Base-by-base conservation (phyloP, 2,329 filamentous ascomycete species). In the Sclerotinia spermophila region DNA sequence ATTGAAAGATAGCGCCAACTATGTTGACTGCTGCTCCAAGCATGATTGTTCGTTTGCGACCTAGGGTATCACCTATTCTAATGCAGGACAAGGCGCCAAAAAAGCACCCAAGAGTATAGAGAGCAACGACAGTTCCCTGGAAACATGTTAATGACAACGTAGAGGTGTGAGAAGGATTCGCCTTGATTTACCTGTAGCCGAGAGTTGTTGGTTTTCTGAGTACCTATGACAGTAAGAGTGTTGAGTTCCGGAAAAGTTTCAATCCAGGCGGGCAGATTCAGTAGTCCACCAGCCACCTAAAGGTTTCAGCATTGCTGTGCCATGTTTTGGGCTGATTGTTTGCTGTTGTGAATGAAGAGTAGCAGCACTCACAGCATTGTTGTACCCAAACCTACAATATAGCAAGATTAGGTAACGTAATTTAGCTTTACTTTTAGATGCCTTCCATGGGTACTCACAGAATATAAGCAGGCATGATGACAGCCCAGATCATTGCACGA, bases 401-500 rank as follows among this genome's bases (percentile, higher is more conserved):
- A 64, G 27, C 11, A 35, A 27, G 24, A 19, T 55, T 27, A 65
- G 30, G 35, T 35, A 66, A 55, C 6, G 17, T 13, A 30, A 3
- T 55, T 30, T 21, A 27, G n/a, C 13, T 56, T 38, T n/a, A n/a
- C 15, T 53, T 51, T 3, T 53, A 17, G n/a, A 53, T 27, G 27
- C 5, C 45, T 15, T 44, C 80, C 27, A 17, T 24, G 13, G 15
- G 86, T 45, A 86, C 72, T 77, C 70, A 88, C 73, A 92, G 82
- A 78, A 92, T 92, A 80, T 92, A 90, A 69, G 91, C 91, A 76
- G 92, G 86, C 30, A 89, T 81, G 73, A 88, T 88, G 75, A 93
- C 87, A 69, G 90, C 90, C 80, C 87, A 85, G 33, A 69, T 65
- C 68, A 69, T 69, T 35, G 44, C 68, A 30, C 68, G 68, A 82